Evolutionary conservation across 106 monocot species (phyloP).

Genomic region (Platanthera zijinensis): DNA sequence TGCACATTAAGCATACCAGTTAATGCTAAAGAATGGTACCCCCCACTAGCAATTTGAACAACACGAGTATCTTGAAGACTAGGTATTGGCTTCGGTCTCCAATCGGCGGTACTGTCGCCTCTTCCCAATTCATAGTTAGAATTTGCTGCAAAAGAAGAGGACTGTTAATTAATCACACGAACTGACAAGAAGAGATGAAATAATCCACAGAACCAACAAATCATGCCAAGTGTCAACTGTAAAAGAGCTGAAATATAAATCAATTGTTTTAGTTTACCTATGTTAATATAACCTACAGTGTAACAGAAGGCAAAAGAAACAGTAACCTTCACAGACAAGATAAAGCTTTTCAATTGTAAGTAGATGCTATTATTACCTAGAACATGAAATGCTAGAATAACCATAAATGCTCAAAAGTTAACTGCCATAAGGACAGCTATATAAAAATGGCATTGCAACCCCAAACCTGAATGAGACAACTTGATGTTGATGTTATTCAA

Average conservation of each 20-base stretch:
- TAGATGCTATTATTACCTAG: background rate
- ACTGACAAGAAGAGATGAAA: background rate
- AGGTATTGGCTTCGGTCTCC: conserved; percentile 67
- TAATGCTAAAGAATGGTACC: conserved; percentile 90
- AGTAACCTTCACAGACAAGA: too few relatives aligned
- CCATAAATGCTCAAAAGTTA: background rate
- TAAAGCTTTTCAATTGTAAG: conserved; percentile 1
- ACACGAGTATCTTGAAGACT: conserved; percentile 43
- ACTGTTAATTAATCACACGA: background rate
- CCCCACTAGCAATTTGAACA: conserved; percentile 79
- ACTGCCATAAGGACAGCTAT: background rate
- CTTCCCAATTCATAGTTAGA: conserved; percentile 93
- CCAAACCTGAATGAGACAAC: too few relatives aligned
- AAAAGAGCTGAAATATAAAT: background rate
- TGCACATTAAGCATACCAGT: conserved; percentile 46
- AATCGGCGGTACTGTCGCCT: conserved; percentile 67
- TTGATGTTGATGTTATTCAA: too few relatives aligned
- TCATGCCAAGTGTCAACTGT: background rate
- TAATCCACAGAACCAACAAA: background rate
- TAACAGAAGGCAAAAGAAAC: background rate
- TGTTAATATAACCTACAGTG: background rate
- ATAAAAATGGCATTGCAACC: too few relatives aligned
- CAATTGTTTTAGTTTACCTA: background rate
- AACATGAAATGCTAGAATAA: background rate
- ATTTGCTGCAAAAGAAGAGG: conserved; percentile 54